These are phyloP conservation scores for Blastobotrys indianensis DNA, from an alignment of 1,139 yeast species.

Conservation along the genomic window DNA sequence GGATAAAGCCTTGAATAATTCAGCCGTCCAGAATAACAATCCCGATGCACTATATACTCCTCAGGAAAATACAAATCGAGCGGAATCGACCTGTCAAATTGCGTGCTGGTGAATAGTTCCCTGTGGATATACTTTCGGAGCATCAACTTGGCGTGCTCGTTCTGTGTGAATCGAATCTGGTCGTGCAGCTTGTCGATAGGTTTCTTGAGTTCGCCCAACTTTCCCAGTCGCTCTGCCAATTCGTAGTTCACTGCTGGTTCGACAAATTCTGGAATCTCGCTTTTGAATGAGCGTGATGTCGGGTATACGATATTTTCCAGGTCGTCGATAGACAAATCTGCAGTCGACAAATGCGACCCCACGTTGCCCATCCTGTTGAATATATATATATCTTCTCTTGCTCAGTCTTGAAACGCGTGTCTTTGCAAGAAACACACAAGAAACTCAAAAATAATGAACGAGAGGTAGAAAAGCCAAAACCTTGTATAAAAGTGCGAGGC, in stretches of 20 bases:
- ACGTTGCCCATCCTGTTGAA: constrained; percentile 2
- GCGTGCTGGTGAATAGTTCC: constrained; percentile 28
- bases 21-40: constrained; percentile 7
- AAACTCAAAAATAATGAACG: too few species aligned
- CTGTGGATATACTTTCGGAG: constrained; percentile 28
- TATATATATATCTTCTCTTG: neutral
- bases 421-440: too few species aligned
- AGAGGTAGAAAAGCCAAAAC: too few species aligned
- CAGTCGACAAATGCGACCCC: neutral
- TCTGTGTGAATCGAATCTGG: neutral
- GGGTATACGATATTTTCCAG: constrained; percentile 3
- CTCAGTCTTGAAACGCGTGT: neutral
- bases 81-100: constrained; percentile 17
- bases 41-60: constrained; percentile 24
- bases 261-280: neutral
- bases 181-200: neutral
- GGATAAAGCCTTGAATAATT: too few species aligned
- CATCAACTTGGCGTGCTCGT: constrained; percentile 1
- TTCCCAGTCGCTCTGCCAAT: too few species aligned
- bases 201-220: neutral
- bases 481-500: neutral
- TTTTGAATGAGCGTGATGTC: neutral
- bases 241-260: neutral
- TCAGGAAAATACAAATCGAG: constrained; percentile 20
- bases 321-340: neutral